A percentile compares a stretch with the other conserved stretches of the same genome.
phyloP scores from a whole-genome alignment of 2,329 filamentous ascomycete species.

The Arthroderma sp. region DNA sequence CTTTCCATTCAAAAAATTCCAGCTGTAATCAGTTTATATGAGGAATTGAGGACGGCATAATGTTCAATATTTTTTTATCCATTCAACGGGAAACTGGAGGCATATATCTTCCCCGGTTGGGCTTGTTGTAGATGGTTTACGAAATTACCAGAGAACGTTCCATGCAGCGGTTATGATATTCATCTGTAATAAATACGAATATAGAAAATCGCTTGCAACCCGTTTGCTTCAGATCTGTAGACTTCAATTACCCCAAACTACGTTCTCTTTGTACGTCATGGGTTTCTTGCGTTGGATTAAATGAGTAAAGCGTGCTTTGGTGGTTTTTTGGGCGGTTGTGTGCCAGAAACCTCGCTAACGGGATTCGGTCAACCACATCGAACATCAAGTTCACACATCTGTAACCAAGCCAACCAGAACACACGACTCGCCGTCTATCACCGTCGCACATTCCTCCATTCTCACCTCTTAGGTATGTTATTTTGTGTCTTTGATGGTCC shows the following conservation, averaged over 20 bases:
- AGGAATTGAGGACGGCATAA: constrained; percentile 9
- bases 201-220: no score
- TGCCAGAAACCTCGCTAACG: constrained; percentile 28
- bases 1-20: constrained; percentile 8
- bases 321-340: no score
- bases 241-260: no score
- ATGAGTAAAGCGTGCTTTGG: no score
- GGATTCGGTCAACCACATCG: constrained; percentile 24
- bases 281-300: no score
- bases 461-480: background rate
- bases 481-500: background rate
- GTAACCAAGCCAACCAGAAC: constrained; percentile 19
- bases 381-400: constrained; percentile 16
- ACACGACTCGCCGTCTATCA: constrained; percentile 3
- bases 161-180: no score
- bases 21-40: constrained; percentile 12
- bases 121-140: no score
- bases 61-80: constrained; percentile 6
- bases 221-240: no score
- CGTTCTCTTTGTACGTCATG: no score
- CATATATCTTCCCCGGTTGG: no score
- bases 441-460: background rate
- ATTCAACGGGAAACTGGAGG: constrained; percentile 1
- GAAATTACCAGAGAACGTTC: no score
- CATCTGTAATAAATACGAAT: no score